Base-by-base conservation (phyloP, 768 basidiomycete genomes). In the Tricholoma saponaceum region DNA sequence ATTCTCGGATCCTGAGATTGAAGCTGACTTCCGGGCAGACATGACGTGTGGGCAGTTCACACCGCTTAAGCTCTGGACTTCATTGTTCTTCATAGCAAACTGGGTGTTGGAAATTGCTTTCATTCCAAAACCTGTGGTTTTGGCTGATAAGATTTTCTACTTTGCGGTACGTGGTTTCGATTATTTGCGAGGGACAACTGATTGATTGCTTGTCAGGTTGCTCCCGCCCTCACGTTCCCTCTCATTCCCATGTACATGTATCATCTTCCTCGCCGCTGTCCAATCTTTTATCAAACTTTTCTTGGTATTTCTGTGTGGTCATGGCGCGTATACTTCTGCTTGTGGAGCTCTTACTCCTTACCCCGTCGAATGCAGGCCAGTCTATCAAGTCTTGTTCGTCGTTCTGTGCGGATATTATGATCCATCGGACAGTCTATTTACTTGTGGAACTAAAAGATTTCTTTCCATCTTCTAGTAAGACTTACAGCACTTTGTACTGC, bases 211-310 rank as follows among this genome's bases (percentile, higher is more conserved):
- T 16, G 13, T 13, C 50, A 76, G 80, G 59, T 83, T 59, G 70
- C 78, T 0, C 82, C 84, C 2, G 64, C 69, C 1, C 60, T 83
- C 35, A 78, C 78, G 2, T 63, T 84, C 28, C 83, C 81, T 2
- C 65, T 85, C 22, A 64, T 79, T 25, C 62, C 75, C 47, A 70
- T 84, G 67, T 76, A 83, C 54, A 62, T 78, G 18, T 79, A 76
- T 65, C 77, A 85, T 72, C 77, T 76, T 60, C 83, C 83, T 8
- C 72, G 79, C 22, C 73, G 80, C 43, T 73, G 74, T 22, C 69
- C 68, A 23, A 59, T 66, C 9, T 65, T 79, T 13, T 86, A 83
- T 63, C 85, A 86, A 64, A 52, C 72, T 32, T 70, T 76, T 37
- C 68, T 85, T 16, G 64, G 70, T 5, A 61, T 76, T 44, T 73